Evolutionary conservation across 169 alveolate genomes (phyloP).

Genomic region (Cryptosporidium viatorum): DNA sequence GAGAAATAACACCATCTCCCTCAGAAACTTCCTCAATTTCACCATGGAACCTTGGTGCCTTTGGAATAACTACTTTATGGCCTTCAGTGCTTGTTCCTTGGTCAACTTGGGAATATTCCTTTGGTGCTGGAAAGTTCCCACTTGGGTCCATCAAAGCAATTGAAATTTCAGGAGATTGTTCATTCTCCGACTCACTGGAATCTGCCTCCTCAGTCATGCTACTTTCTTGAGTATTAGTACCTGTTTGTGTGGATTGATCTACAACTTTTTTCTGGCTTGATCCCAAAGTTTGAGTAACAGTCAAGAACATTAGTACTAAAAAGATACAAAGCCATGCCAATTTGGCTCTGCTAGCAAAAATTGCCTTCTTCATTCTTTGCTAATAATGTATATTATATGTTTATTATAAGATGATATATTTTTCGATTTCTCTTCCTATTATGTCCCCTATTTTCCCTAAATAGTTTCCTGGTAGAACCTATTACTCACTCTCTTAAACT

Average conservation of each 20-base stretch:
- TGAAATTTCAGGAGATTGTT: slow-evolving; percentile 45
- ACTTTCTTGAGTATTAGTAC: neutral
- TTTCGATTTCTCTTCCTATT: slow-evolving; percentile 5
- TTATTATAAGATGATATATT: neutral
- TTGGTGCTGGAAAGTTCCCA: slow-evolving; percentile 37
- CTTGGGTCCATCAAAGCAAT: slow-evolving; percentile 30
- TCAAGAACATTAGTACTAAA: slow-evolving; percentile 1
- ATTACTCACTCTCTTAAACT: slow-evolving; percentile 5
- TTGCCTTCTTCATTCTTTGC: slow-evolving; percentile 5
- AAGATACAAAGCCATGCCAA: slow-evolving; percentile 27
- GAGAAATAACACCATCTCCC: slow-evolving; percentile 49
- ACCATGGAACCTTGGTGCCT: slow-evolving; percentile 29
- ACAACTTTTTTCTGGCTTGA: neutral
- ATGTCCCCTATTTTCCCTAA: neutral
- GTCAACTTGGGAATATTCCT: neutral
- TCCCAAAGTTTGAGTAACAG: neutral
- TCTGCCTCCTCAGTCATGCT: slow-evolving; percentile 58
- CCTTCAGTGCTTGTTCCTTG: neutral
- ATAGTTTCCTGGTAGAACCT: slow-evolving; percentile 9
- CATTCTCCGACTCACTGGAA: slow-evolving; percentile 7
- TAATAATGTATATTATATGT: neutral
- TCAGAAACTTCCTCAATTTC: slow-evolving; percentile 67
- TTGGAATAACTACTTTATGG: slow-evolving; percentile 27
- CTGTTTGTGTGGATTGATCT: slow-evolving; percentile 5
- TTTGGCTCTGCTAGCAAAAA: slow-evolving; percentile 11